Evolutionary conservation across 805 yeast genomes (phyloP).

Genomic region (Candida nitratophila): DNA sequence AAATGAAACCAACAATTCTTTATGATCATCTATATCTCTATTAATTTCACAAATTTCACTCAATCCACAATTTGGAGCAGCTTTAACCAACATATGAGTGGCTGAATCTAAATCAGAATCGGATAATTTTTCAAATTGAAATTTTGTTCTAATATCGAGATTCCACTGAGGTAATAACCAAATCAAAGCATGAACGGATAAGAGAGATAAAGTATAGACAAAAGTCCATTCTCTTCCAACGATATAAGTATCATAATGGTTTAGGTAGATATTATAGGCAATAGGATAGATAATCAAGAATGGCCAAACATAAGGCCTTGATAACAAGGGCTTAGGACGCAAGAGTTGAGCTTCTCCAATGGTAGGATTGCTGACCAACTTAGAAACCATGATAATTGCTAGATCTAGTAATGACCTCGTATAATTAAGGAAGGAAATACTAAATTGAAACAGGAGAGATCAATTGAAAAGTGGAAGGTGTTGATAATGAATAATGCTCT

Average conservation of each 20-base stretch:
- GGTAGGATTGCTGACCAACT: constrained; percentile 61
- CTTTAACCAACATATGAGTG: constrained; percentile 63
- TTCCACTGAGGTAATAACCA: constrained; percentile 96
- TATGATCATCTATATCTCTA: constrained; percentile 47
- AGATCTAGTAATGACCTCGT: too few species aligned
- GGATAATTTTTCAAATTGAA: constrained; percentile 46
- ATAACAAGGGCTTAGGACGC: constrained; percentile 51
- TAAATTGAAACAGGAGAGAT: too few species aligned
- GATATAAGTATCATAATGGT: constrained; percentile 73
- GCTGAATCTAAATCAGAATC: constrained; percentile 47
- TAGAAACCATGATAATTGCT: constrained; percentile 4
- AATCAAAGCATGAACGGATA: constrained; percentile 67
- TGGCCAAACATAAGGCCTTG: constrained; percentile 79
- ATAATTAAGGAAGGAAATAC: too few species aligned
- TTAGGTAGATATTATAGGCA: constrained; percentile 55
- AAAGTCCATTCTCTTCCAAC: constrained; percentile 95
- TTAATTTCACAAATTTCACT: constrained; percentile 68
- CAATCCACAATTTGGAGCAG: constrained; percentile 81
- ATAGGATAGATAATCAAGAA: constrained; percentile 72
- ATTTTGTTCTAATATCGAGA: constrained; percentile 55
- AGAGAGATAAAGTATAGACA: constrained; percentile 68
- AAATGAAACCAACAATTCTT: constrained; percentile 61
- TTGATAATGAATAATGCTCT: too few species aligned
- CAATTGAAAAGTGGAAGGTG: too few species aligned
- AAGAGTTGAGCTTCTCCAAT: constrained; percentile 68